Evolutionary conservation across 2,329 filamentous ascomycete species (phyloP).

Genomic region (Penicillium janthinellum): DNA sequence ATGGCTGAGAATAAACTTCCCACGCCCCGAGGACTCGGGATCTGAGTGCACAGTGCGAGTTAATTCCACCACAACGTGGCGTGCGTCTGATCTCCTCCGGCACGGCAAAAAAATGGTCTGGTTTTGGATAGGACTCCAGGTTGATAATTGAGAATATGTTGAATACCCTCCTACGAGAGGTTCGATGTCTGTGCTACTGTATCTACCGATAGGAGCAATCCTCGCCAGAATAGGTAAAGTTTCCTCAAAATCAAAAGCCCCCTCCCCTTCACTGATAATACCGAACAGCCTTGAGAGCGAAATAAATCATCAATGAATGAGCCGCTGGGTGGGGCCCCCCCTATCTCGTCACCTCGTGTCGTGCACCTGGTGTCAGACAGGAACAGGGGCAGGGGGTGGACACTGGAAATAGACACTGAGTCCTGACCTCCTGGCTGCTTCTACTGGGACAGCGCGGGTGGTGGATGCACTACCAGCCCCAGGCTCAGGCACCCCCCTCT

Average conservation of each 20-base stretch:
- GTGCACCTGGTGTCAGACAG: constrained; percentile 5
- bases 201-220: neutral
- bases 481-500: neutral
- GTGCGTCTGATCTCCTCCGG: neutral
- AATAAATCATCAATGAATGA: neutral
- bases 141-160: neutral
- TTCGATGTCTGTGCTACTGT: neutral
- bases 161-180: neutral
- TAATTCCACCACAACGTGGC: neutral
- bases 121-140: too few relatives aligned
- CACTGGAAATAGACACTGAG: neutral
- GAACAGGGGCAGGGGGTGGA: neutral
- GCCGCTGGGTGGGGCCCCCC: constrained; percentile 2
- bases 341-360: constrained; percentile 5
- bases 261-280: neutral
- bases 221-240: neutral
- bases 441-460: neutral
- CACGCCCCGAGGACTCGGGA: neutral
- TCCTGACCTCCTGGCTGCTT: too few relatives aligned
- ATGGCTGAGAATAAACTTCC: constrained; percentile 2
- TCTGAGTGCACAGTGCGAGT: neutral
- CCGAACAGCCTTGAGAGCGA: neutral
- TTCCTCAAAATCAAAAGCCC: neutral
- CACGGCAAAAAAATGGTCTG: too few relatives aligned
- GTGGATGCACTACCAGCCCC: constrained; percentile 11